phyloP scores from a whole-genome alignment of 2,329 filamentous ascomycete species.

The Pseudogymnoascus sp. region DNA sequence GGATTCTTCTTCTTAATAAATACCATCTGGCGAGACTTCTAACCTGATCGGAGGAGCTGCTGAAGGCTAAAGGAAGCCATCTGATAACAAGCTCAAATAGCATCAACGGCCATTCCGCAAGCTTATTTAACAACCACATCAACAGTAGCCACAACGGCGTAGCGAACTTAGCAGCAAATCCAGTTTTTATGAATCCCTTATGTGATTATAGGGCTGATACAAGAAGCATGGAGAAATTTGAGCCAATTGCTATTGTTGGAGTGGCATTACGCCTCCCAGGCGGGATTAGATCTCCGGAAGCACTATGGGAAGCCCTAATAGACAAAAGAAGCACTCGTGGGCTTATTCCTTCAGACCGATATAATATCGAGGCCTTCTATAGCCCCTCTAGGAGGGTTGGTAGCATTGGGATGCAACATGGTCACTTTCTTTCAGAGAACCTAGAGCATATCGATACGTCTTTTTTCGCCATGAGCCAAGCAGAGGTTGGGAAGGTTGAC shows the following conservation, averaged over 20 bases:
- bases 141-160: background rate
- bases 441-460: conserved; percentile 18
- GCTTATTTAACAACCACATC: no score
- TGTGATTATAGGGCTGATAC: background rate
- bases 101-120: no score
- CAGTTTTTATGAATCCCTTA: background rate
- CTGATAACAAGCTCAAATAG: no score
- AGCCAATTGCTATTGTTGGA: conserved; percentile 30
- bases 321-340: background rate
- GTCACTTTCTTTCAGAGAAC: conserved; percentile 18
- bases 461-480: conserved; percentile 17
- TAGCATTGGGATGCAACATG: background rate
- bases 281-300: conserved; percentile 28
- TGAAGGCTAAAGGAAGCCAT: no score
- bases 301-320: conserved; percentile 27
- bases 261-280: conserved; percentile 31
- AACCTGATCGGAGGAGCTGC: no score
- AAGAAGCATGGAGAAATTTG: background rate
- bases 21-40: no score
- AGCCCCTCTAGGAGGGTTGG: background rate
- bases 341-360: conserved; percentile 21
- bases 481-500: conserved; percentile 25
- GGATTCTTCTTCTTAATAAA: no score
- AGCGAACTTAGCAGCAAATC: background rate
- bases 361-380: conserved; percentile 18